Percentiles rank a stretch among this genome's conserved stretches.
Conservation (phyloP, 805 yeast genomes). For the Yueomyces sinensis region DNA sequence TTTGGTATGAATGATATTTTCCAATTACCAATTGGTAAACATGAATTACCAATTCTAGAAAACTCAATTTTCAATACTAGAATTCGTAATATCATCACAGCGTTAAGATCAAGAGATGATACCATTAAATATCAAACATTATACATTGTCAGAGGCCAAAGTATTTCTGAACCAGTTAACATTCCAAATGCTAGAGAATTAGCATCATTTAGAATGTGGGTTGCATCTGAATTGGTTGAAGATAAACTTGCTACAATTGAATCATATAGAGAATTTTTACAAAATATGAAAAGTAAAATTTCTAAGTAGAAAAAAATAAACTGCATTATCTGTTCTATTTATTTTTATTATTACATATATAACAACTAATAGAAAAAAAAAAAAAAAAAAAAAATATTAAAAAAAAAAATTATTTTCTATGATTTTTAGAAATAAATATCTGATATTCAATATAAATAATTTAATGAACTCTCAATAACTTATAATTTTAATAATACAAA, state of each 20-base stretch:
- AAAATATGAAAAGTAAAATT: constrained; percentile 31
- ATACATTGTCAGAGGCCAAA: constrained; percentile 78
- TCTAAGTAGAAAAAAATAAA: too few species aligned
- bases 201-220: constrained; percentile 82
- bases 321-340: too few species aligned
- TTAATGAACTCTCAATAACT: too few species aligned
- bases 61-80: constrained; percentile 66
- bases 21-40: constrained; percentile 70
- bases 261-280: constrained; percentile 48
- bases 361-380: too few species aligned
- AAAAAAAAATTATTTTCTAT: too few species aligned
- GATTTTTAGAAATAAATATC: too few species aligned
- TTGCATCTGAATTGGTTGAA: constrained; percentile 74
- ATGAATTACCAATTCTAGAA: constrained; percentile 72
- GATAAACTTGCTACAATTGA: constrained; percentile 47
- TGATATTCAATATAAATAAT: too few species aligned
- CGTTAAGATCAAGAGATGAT: constrained; percentile 67
- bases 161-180: constrained; percentile 40
- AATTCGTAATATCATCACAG: constrained; percentile 70
- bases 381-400: too few species aligned
- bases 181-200: constrained; percentile 52
- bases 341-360: too few species aligned
- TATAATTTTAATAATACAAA: too few species aligned
- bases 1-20: constrained; percentile 67
- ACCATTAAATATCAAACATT: constrained; percentile 66